phyloP scores from a whole-genome alignment of 495 filamentous ascomycete species.

The Neurospora sp. region DNA sequence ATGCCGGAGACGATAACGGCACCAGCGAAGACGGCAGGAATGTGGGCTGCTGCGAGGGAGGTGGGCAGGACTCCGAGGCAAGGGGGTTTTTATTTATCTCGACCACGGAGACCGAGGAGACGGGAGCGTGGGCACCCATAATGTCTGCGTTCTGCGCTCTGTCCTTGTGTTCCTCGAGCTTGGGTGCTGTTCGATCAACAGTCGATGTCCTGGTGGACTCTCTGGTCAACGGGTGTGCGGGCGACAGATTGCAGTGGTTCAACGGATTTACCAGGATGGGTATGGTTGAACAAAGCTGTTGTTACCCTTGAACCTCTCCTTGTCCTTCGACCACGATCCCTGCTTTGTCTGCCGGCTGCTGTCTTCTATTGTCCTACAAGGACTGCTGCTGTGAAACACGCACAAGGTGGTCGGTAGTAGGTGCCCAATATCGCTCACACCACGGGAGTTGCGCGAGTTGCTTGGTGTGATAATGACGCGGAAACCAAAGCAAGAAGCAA shows the following conservation, averaged over 20 bases:
- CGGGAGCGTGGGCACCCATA: neutral
- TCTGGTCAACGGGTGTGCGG: neutral
- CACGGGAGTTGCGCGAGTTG: neutral
- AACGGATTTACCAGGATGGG: neutral
- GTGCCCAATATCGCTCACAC: neutral
- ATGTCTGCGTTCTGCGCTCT: neutral
- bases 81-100: neutral
- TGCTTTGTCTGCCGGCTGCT: neutral
- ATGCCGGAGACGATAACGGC: too few relatives aligned
- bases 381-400: neutral
- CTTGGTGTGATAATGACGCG: neutral
- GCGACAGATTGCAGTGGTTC: neutral
- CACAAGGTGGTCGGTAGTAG: neutral
- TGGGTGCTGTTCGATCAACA: neutral
- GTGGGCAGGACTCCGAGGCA: neutral
- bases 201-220: neutral
- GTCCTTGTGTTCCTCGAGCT: neutral
- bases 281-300: neutral
- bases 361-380: neutral
- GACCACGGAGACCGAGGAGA: neutral
- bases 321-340: neutral
- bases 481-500: neutral
- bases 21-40: neutral
- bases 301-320: neutral
- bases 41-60: neutral